Evolutionary conservation across 2,329 filamentous ascomycete species (phyloP).

Genomic region (Sordariomycetes sp.): DNA sequence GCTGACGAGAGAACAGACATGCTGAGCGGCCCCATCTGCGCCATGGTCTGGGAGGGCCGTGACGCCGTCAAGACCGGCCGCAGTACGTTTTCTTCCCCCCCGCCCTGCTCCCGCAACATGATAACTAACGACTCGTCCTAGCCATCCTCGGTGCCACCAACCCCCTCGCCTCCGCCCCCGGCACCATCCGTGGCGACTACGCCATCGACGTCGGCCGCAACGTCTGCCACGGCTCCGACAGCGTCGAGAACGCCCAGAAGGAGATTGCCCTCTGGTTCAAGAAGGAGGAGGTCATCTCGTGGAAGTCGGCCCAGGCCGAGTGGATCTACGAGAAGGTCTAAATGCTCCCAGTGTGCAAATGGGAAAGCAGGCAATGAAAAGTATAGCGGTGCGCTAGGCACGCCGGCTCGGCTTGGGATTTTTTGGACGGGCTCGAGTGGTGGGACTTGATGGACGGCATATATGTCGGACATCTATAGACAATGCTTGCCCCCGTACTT

Average conservation of each 20-base stretch:
- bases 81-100: conserved; percentile 34
- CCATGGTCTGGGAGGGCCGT: conserved; percentile 99
- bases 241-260: conserved; percentile 98
- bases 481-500: neutral
- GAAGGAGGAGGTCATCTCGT: conserved; percentile 72
- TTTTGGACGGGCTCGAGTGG: neutral
- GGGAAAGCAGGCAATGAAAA: neutral
- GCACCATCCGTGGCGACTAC: conserved; percentile 95
- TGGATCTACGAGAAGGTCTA: conserved; percentile 95
- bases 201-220: conserved; percentile 81
- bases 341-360: conserved; percentile 8
- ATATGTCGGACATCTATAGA: neutral
- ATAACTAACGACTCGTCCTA: conserved; percentile 18
- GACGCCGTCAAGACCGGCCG: conserved; percentile 99
- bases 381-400: neutral
- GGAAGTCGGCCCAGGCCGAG: conserved; percentile 74
- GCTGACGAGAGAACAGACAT: conserved; percentile 56
- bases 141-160: conserved; percentile 97
- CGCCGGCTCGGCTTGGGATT: neutral
- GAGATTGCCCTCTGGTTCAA: conserved; percentile 99
- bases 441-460: neutral
- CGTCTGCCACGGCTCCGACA: conserved; percentile 99
- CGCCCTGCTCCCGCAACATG: neutral
- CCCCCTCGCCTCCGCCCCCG: conserved; percentile 85
- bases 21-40: conserved; percentile 90